A percentile compares a stretch with the other conserved stretches of the same genome.
These are phyloP conservation scores for Heritiera fomes DNA, from an alignment of 345 rosid genomes.

Conservation along the genomic window DNA sequence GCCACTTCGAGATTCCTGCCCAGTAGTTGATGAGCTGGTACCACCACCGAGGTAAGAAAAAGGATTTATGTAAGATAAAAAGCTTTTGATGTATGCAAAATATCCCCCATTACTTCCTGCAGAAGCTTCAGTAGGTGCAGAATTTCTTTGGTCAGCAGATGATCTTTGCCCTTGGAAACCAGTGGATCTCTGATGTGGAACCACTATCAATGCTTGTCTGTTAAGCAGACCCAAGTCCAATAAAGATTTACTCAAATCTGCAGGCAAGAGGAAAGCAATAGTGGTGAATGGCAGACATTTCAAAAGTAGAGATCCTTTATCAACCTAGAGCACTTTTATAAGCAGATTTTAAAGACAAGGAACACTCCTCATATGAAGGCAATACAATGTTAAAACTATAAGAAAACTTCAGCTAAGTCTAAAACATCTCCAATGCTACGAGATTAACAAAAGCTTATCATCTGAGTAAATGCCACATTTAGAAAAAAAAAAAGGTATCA, in stretches of 20 bases:
- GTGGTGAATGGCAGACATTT: neutral
- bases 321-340: neutral
- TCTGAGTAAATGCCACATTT: neutral
- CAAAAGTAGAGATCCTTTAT: neutral
- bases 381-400: neutral
- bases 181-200: slow-evolving; percentile 48
- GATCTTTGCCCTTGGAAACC: slow-evolving; percentile 40
- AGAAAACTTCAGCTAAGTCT: neutral
- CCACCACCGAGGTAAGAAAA: slow-evolving; percentile 66
- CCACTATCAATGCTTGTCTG: slow-evolving; percentile 88
- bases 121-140: slow-evolving; percentile 34
- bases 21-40: slow-evolving; percentile 46
- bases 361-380: neutral
- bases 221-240: slow-evolving; percentile 65
- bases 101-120: slow-evolving; percentile 57
- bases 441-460: neutral
- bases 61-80: slow-evolving; percentile 72
- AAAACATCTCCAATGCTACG: neutral
- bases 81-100: slow-evolving; percentile 51
- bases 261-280: slow-evolving; percentile 23
- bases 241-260: slow-evolving; percentile 76
- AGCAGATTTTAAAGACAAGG: neutral
- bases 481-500: no score
- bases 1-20: slow-evolving; percentile 46
- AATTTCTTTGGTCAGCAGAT: slow-evolving; percentile 31